Evolutionary conservation across 441 rosid genomes (phyloP).

Genomic region (Cnidoscolus chayamansa): DNA sequence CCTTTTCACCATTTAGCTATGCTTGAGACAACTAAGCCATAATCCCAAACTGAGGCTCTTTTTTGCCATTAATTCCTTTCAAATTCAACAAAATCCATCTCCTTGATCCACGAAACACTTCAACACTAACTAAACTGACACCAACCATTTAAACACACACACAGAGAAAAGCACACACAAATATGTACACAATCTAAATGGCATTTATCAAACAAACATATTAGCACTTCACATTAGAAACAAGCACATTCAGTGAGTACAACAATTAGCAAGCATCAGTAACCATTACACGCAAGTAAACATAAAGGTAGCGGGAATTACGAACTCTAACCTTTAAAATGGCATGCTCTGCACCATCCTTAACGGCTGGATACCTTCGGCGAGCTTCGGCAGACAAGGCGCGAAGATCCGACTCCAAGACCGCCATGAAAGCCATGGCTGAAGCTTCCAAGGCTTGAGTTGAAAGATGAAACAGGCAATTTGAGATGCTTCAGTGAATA

Average conservation of each 20-base stretch:
- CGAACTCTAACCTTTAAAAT: conserved; percentile 60
- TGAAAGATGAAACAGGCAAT: neutral
- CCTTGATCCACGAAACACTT: neutral
- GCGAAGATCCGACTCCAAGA: conserved; percentile 93
- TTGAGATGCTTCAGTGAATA: neutral
- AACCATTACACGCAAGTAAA: neutral
- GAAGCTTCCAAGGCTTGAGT: neutral
- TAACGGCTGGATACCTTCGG: conserved; percentile 82
- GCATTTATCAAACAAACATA: neutral
- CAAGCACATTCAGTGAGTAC: neutral
- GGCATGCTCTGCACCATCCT: conserved; percentile 96
- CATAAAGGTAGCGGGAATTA: neutral
- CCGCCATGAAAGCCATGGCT: conserved; percentile 92
- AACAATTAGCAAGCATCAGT: neutral
- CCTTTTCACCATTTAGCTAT: too few species aligned
- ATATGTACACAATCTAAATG: neutral
- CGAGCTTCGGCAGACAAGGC: conserved; percentile 97
- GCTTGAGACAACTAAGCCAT: too few species aligned
- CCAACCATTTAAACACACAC: neutral
- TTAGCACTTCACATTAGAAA: neutral
- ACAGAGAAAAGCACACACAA: neutral
- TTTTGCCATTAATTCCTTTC: neutral
- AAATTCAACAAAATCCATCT: conserved; percentile 1
- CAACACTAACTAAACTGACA: neutral
- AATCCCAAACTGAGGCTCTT: too few species aligned